phyloP scores from a whole-genome alignment of 495 filamentous ascomycete genomes.

The Chaetomidium leptoderma region DNA sequence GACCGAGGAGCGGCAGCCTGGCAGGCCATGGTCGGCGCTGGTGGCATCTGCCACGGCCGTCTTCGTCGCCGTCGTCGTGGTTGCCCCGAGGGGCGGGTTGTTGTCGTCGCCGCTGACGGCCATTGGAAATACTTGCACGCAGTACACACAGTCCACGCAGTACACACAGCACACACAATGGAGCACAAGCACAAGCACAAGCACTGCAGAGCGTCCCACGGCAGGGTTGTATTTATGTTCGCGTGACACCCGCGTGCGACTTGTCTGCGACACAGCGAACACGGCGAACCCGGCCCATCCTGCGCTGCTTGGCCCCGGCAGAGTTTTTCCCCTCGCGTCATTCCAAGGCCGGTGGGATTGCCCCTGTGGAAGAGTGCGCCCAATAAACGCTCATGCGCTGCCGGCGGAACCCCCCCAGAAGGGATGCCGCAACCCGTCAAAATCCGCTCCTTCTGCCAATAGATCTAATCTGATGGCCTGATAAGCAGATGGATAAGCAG shows the following conservation, averaged over 20 bases:
- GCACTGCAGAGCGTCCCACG: no score
- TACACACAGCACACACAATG: no score
- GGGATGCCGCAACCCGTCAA: no score
- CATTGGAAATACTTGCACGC: background rate
- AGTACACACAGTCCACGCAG: no score
- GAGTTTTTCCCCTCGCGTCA: background rate
- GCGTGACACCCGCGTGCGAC: no score
- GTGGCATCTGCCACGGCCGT: background rate
- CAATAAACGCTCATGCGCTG: background rate
- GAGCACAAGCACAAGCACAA: no score
- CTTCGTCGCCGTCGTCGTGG: no score
- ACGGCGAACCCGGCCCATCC: background rate
- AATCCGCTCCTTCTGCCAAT: no score
- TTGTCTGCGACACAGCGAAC: no score
- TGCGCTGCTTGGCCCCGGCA: background rate
- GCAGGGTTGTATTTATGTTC: no score
- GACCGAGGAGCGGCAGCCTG: background rate
- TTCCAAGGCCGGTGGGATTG: background rate
- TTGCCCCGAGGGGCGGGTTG: background rate
- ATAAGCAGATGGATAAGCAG: slow-evolving; percentile 8
- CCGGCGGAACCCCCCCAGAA: background rate
- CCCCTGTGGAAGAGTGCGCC: background rate
- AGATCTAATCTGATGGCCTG: no score
- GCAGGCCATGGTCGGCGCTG: background rate
- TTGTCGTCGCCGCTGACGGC: background rate